phyloP scores from a whole-genome alignment of 2,329 filamentous ascomycete species.

The Phyllosticta paracitricarpa region DNA sequence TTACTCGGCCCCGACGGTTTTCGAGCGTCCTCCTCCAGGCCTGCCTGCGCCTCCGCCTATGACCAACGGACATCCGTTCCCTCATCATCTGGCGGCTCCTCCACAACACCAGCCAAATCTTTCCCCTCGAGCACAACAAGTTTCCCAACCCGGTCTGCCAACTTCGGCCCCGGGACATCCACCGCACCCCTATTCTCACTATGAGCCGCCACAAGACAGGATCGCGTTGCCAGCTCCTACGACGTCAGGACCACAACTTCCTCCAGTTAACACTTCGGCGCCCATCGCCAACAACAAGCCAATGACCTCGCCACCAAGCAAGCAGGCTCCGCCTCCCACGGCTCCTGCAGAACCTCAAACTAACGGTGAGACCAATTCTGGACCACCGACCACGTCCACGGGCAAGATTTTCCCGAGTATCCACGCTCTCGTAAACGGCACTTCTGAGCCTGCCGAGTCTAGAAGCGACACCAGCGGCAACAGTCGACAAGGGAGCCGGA shows the following conservation, averaged over 20 bases:
- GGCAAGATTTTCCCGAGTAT: slow-evolving; percentile 45
- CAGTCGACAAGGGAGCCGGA: slow-evolving; percentile 33
- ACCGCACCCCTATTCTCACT: slow-evolving; percentile 22
- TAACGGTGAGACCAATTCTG: slow-evolving; percentile 12
- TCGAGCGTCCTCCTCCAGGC: slow-evolving; percentile 27
- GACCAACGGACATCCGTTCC: slow-evolving; percentile 22
- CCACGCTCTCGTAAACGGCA: slow-evolving; percentile 34
- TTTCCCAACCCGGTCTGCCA: slow-evolving; percentile 25
- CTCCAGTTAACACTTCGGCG: slow-evolving; percentile 20
- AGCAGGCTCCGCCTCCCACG: slow-evolving; percentile 17
- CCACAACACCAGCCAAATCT: slow-evolving; percentile 26
- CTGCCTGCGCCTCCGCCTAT: slow-evolving; percentile 28
- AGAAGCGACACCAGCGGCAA: slow-evolving; percentile 20
- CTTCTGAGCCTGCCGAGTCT: slow-evolving; percentile 17
- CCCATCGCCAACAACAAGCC: slow-evolving; percentile 14
- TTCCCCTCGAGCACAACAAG: slow-evolving; percentile 32
- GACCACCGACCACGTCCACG: slow-evolving; percentile 18
- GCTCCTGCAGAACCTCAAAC: slow-evolving; percentile 29
- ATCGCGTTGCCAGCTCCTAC: background rate
- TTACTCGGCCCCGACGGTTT: slow-evolving; percentile 20
- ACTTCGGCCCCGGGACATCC: slow-evolving; percentile 38
- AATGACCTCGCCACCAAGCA: background rate
- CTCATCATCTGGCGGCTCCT: slow-evolving; percentile 9
- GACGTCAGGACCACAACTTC: slow-evolving; percentile 21
- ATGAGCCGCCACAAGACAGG: slow-evolving; percentile 12